Base-by-base conservation (phyloP, 257 asterid species). In the Handroanthus guayacan region DNA sequence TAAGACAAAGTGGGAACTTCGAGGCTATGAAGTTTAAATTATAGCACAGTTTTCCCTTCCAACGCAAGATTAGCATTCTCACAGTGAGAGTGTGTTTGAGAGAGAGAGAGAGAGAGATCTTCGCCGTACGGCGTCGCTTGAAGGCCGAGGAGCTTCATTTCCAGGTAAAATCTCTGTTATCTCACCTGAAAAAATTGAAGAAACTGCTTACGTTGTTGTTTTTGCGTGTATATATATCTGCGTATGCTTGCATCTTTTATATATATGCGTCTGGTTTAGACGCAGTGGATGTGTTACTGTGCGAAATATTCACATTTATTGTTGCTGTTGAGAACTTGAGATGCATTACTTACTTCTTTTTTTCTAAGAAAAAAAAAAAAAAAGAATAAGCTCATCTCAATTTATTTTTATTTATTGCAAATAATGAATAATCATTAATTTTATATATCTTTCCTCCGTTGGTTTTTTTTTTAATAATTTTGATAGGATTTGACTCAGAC, bases 21-120 rank as follows among this genome's bases (percentile, higher is more conserved):
- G 58, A 78, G 78, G 78, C 78, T 39, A 17, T 41, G 58, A 36
- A 54, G 80, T 82, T 85, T 82, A 82, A 85, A 82, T 80, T 78
- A 52, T 3, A 64, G 76, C 70, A 41, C 36, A 67, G 47, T 79
- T 38, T 71, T 25, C 47, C 58, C 45, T 75, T 25, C 47, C 64
- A 5, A 9, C 34, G 39, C 38, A 36, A 71, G 37, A 67, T 55
- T 52, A 44, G 10, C 2, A 34, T 31, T 18, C 79, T 31, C 78
- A 55, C 25, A 64, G 69, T 6, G n/a, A 16, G 73, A 54, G 71
- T 16, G 78, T 1, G 25, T 64, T 45, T n/a, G 76, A 11, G 79
- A 43, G 74, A 16, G 77, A 77, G 77, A 34, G 76, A 43, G 75
- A 14, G 78, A 11, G 48, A 38, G 67, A 38, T 31, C 43, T 66